Evolutionary conservation across 139 green algal genomes (phyloP).

Genomic region (Coccomyxa sp.): DNA sequence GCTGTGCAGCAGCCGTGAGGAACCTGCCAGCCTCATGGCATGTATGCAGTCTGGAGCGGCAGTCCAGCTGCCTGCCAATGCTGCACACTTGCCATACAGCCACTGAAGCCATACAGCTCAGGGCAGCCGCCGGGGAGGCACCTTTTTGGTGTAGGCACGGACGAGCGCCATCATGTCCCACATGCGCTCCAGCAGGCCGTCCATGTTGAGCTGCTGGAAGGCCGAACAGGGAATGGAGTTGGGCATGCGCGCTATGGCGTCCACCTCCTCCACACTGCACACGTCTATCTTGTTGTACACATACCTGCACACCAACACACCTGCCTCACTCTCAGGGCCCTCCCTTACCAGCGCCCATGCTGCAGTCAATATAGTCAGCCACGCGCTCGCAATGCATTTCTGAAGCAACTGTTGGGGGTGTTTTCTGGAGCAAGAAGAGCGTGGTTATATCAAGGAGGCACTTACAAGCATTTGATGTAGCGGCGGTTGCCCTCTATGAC

Average conservation of each 20-base stretch:
- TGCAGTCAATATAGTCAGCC: neutral
- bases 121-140: neutral
- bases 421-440: neutral
- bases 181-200: conserved; percentile 85
- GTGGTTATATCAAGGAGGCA: neutral
- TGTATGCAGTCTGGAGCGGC: too few relatives aligned
- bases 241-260: conserved; percentile 33
- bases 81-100: too few relatives aligned
- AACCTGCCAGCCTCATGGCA: too few relatives aligned
- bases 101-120: too few relatives aligned
- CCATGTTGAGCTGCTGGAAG: conserved; percentile 84
- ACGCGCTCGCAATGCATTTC: neutral
- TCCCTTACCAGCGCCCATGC: neutral
- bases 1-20: too few relatives aligned
- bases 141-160: conserved; percentile 97
- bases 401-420: too few relatives aligned
- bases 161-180: conserved; percentile 97
- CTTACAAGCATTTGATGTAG: conserved; percentile 5
- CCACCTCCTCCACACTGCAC: conserved; percentile 37
- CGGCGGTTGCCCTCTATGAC: conserved; percentile 79
- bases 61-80: too few relatives aligned
- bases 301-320: conserved; percentile 60
- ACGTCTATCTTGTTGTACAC: conserved; percentile 98
- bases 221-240: conserved; percentile 89
- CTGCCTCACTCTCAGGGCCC: neutral